Evolutionary conservation across 2,329 filamentous ascomycete genomes (phyloP).

Genomic region (Cordyceps pruinosa): DNA sequence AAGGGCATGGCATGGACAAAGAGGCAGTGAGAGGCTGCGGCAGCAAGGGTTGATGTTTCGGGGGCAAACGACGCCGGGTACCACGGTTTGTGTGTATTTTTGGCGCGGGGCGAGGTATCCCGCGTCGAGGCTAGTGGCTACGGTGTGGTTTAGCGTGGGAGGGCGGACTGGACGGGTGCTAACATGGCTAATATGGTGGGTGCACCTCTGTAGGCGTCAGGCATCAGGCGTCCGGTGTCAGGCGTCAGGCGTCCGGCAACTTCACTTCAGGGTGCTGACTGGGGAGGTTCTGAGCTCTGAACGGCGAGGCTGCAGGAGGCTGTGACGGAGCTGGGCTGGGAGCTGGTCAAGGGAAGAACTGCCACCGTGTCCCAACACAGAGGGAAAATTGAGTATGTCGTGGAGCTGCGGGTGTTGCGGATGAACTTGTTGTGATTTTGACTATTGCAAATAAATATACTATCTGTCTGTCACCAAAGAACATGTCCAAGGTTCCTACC

Average conservation of each 20-base stretch:
- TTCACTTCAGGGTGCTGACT: too few relatives aligned
- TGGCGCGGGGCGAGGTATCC: background rate
- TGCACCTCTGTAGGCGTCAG: too few relatives aligned
- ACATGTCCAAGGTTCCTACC: too few relatives aligned
- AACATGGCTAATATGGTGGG: background rate
- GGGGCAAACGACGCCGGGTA: constrained; percentile 5
- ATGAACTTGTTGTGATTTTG: too few relatives aligned
- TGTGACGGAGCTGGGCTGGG: background rate
- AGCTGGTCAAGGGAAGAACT: background rate
- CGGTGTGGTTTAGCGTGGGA: background rate
- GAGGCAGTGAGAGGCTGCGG: constrained; percentile 4
- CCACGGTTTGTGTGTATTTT: background rate
- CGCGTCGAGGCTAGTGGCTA: background rate
- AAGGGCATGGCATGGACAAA: constrained; percentile 12
- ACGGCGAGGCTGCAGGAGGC: background rate
- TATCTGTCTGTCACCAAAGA: too few relatives aligned
- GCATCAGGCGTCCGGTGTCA: too few relatives aligned
- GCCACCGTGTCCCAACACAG: background rate
- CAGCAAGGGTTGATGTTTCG: constrained; percentile 12
- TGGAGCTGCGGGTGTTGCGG: too few relatives aligned
- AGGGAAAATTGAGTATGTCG: too few relatives aligned
- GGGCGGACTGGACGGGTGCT: background rate
- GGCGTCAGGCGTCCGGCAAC: too few relatives aligned
- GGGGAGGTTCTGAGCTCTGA: too few relatives aligned
- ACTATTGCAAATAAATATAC: too few relatives aligned